These are phyloP conservation scores for Kuraishia floccosa DNA, from an alignment of 805 yeast species.

Conservation along the genomic window DNA sequence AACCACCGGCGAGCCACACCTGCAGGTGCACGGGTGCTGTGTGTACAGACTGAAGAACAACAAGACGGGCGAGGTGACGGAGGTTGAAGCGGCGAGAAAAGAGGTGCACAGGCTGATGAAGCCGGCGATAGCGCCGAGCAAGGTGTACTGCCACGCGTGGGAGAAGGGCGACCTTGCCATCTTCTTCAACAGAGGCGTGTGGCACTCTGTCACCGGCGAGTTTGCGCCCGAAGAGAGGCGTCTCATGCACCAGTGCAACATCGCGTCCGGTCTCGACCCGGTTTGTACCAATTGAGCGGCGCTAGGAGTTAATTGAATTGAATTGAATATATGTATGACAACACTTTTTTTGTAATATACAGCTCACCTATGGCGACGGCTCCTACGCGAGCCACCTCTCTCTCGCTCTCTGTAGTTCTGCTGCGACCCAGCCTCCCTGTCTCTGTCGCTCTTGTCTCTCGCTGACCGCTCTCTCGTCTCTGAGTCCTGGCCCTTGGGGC, in stretches of 20 bases:
- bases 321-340: no score
- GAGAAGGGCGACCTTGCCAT: constrained; percentile 74
- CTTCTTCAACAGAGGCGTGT: constrained; percentile 81
- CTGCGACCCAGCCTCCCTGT: constrained; percentile 1
- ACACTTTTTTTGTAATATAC: no score
- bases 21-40: constrained; percentile 87
- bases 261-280: constrained; percentile 78
- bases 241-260: constrained; percentile 90
- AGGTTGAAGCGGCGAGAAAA: constrained; percentile 62
- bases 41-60: constrained; percentile 48
- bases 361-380: background rate
- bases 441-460: constrained; percentile 3
- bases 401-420: constrained; percentile 1
- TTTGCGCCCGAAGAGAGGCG: constrained; percentile 68
- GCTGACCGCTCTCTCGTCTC: constrained; percentile 1
- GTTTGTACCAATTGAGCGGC: constrained; percentile 7
- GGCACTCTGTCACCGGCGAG: constrained; percentile 90
- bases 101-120: constrained; percentile 68
- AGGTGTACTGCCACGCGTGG: constrained; percentile 80
- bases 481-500: constrained; percentile 4
- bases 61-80: constrained; percentile 47
- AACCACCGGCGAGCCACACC: constrained; percentile 68
- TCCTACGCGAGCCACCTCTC: background rate
- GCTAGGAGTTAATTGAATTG: background rate
- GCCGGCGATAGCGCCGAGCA: constrained; percentile 68